These are phyloP conservation scores for Boletus sp. DNA, from an alignment of 768 basidiomycete species.

Conservation along the genomic window DNA sequence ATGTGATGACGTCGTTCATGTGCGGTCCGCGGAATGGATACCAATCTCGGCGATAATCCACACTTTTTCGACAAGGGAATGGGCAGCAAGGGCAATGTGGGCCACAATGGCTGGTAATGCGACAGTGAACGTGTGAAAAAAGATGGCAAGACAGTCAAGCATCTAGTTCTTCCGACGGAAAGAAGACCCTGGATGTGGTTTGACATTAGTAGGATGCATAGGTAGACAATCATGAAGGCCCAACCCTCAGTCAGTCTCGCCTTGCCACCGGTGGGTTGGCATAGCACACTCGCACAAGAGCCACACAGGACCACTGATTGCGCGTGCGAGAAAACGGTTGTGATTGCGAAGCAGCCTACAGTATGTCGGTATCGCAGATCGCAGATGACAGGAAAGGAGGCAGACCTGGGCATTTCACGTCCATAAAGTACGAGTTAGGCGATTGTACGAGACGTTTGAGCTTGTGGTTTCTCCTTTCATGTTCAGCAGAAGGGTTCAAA, in stretches of 20 bases:
- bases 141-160: not conserved
- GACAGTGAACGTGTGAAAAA: not conserved
- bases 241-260: constrained; percentile 96
- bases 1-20: constrained; percentile 2
- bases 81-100: not conserved
- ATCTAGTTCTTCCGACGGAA: constrained; percentile 93
- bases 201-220: constrained; percentile 7
- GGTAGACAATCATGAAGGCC: constrained; percentile 26
- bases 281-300: constrained; percentile 89
- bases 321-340: constrained; percentile 98
- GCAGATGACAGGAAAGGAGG: constrained; percentile 4
- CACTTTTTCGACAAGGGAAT: constrained; percentile 11
- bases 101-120: constrained; percentile 1
- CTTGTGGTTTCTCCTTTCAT: constrained; percentile 92
- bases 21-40: constrained; percentile 4
- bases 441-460: constrained; percentile 98
- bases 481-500: constrained; percentile 88
- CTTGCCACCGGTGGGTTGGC: constrained; percentile 98
- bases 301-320: constrained; percentile 95
- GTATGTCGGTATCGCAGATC: not conserved
- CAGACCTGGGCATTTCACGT: constrained; percentile 96
- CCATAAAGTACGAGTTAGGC: constrained; percentile 99
- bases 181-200: constrained; percentile 71
- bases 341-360: constrained; percentile 90
- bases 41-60: constrained; percentile 10